Evolutionary conservation across 305 asterid species (phyloP).

Genomic region (Solanum hybrid): DNA sequence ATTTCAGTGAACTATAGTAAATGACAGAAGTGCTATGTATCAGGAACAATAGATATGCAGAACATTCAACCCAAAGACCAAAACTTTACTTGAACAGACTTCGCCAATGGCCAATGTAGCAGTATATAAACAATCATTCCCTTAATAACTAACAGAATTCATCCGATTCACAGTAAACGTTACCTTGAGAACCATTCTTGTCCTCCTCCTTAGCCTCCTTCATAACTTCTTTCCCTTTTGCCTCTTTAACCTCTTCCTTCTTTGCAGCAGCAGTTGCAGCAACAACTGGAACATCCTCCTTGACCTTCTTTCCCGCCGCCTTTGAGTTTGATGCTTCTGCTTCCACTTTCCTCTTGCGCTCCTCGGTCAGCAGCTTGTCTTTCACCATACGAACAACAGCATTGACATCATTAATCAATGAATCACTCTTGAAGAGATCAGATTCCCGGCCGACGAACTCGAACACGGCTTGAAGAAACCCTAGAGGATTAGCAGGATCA

Average conservation of each 20-base stretch:
- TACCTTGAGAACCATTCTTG: constrained; percentile 44
- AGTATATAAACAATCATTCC: neutral
- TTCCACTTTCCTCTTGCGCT: constrained; percentile 32
- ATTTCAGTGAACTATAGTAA: neutral
- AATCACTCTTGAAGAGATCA: constrained; percentile 62
- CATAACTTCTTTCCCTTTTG: constrained; percentile 8
- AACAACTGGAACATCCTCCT: constrained; percentile 18
- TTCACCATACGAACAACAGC: constrained; percentile 63
- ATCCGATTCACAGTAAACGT: neutral
- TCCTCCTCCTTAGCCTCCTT: constrained; percentile 9
- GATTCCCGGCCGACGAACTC: constrained; percentile 57
- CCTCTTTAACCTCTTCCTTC: constrained; percentile 1
- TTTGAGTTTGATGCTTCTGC: constrained; percentile 21
- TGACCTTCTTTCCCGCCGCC: constrained; percentile 27
- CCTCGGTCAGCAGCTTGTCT: constrained; percentile 36
- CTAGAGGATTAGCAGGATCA: constrained; percentile 51
- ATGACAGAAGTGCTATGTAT: neutral
- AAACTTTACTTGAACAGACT: neutral
- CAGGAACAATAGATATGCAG: neutral
- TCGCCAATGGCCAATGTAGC: neutral
- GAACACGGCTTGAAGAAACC: constrained; percentile 45
- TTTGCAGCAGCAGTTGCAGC: neutral
- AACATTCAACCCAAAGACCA: neutral
- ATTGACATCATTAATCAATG: constrained; percentile 37
- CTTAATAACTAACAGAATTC: neutral